Evolutionary conservation across 2,329 filamentous ascomycete species (phyloP), one percentile per base, ranked within the genome.

Genomic region (Trichophyton verrucosum): DNA sequence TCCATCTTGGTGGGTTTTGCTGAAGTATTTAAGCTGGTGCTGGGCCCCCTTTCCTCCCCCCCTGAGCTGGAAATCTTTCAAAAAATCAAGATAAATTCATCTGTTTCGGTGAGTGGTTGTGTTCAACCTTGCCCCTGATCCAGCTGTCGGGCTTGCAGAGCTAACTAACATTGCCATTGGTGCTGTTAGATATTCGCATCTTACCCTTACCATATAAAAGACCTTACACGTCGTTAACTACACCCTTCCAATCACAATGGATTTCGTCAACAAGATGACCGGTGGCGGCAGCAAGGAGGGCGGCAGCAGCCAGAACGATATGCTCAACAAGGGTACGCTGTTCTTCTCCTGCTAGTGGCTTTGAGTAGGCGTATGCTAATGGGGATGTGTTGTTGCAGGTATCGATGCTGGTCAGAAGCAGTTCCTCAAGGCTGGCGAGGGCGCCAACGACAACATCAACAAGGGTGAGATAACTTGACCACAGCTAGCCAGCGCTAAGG

Each of bases 401-500:
- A 55, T 55, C 27, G 51, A 55, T 7, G 30, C n/a, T 20, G 51
- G 24, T 7, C 51, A 55, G 51, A 17, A 11, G 7, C 11, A 33
- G 27, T 55, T 55, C 51, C 2, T 55, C 51, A 55, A 55, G 51
- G 7, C 27, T 13, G 51, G 51, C 27, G 13, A 55, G 51, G 51
- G 51, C 15, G 33, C 30, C 51, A 55, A 55, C 51, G 51, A 55
- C 51, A 17, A 55, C 15, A 55, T 55, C 51, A 55, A 55, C 51
- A 55, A 36, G 51, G 51, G 51, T 55, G 15, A 33, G 51, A 33
- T 33, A 7, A 3, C 22, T 22, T 15, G 33, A 33, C 9, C 11
- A 8, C 22, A 20, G 15, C 13, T 24, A 20, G 22, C 17, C 7
- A 6, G 46, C 4, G 4, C 17, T 47, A 20, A 20, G 17, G 9